phyloP scores from a whole-genome alignment of 495 filamentous ascomycete species.

The Pyrenopolyporus hunteri region DNA sequence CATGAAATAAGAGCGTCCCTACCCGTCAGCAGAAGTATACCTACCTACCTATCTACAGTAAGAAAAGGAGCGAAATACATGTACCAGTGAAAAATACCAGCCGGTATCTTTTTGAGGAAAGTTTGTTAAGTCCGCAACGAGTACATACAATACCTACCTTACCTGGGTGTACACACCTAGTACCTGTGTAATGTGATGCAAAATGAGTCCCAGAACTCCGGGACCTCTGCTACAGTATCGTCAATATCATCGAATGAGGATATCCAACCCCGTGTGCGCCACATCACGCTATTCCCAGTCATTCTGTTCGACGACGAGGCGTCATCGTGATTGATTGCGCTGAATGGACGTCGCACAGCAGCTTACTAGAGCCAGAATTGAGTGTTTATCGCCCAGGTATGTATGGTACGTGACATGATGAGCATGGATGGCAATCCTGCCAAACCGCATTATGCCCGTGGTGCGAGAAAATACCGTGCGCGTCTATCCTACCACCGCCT shows the following conservation, averaged over 20 bases:
- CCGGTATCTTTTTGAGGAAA: too few relatives aligned
- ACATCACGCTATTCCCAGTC: conserved; percentile 13
- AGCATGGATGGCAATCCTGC: conserved; percentile 34
- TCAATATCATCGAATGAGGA: background rate
- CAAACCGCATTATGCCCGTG: conserved; percentile 10
- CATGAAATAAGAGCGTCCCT: conserved; percentile 3
- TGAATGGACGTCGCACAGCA: conserved; percentile 30
- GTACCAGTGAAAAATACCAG: too few relatives aligned
- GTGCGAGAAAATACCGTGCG: conserved; percentile 30
- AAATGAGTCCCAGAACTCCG: conserved; percentile 17
- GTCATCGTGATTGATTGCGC: conserved; percentile 29
- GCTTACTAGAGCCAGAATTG: conserved; percentile 29
- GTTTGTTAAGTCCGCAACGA: conserved; percentile 19
- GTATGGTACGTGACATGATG: conserved; percentile 34
- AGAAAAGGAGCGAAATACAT: background rate
- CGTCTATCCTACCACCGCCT: conserved; percentile 2
- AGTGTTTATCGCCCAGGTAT: background rate
- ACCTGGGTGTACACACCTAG: too few relatives aligned
- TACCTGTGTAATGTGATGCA: conserved; percentile 6
- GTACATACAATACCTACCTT: too few relatives aligned
- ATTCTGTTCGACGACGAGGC: conserved; percentile 14
- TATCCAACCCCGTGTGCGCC: conserved; percentile 7
- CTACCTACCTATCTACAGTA: too few relatives aligned
- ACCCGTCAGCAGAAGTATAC: too few relatives aligned
- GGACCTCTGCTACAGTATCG: conserved; percentile 5